Evolutionary conservation across 345 rosid species (phyloP).

Genomic region (Sapria himalayana): DNA sequence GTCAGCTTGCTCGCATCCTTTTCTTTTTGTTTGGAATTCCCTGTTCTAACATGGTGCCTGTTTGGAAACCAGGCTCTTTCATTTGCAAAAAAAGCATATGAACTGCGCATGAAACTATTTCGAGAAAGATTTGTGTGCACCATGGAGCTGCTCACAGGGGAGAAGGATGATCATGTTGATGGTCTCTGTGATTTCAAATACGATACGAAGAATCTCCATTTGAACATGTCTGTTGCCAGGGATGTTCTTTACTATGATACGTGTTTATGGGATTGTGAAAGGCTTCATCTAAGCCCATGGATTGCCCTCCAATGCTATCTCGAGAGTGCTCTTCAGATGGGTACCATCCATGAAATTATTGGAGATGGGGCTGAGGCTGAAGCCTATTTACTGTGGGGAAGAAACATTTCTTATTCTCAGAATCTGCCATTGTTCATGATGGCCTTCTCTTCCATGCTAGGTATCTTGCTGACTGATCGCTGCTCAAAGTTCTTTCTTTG

Average conservation of each 20-base stretch:
- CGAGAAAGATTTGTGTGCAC: conserved; percentile 47
- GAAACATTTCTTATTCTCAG: conserved; percentile 37
- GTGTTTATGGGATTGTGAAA: conserved; percentile 20
- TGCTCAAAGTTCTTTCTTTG: not conserved
- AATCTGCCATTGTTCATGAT: conserved; percentile 35
- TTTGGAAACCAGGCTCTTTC: conserved; percentile 78
- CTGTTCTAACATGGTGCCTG: too few species aligned
- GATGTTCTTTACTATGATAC: conserved; percentile 35
- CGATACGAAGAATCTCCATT: conserved; percentile 23
- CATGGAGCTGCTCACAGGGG: conserved; percentile 28
- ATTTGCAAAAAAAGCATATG: conserved; percentile 61
- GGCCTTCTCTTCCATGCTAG: conserved; percentile 60
- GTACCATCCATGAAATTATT: conserved; percentile 39
- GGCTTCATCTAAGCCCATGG: conserved; percentile 68
- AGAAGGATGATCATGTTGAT: conserved; percentile 17
- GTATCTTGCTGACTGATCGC: conserved; percentile 16
- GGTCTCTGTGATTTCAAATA: too few species aligned
- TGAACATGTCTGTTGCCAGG: conserved; percentile 24
- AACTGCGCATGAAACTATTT: conserved; percentile 47
- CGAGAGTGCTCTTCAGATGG: conserved; percentile 92
- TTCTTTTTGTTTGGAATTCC: too few species aligned
- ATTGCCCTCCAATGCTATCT: conserved; percentile 63
- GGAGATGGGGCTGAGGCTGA: conserved; percentile 79
- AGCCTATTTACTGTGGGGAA: conserved; percentile 57
- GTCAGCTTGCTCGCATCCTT: not conserved